Conservation (phyloP, 2,329 filamentous ascomycete genomes). For the Niveomyces coronatus region DNA sequence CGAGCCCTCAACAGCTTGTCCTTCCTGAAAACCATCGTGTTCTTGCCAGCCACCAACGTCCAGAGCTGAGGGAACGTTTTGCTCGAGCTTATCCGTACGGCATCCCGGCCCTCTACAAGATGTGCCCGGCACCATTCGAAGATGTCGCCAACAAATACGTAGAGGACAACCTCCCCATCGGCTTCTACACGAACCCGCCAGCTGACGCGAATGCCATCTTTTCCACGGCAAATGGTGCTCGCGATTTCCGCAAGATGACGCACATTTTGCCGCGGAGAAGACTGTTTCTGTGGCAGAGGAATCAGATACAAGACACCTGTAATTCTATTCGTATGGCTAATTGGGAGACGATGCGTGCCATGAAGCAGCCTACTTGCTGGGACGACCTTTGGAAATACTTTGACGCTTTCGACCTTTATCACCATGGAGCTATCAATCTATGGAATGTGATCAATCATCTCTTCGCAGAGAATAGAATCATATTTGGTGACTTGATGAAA, state of each 20-base stretch:
- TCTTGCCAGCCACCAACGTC: conserved; percentile 16
- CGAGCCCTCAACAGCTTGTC: not conserved
- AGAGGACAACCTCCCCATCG: conserved; percentile 25
- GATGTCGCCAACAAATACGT: conserved; percentile 21
- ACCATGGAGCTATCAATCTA: conserved; percentile 36
- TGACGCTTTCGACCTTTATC: conserved; percentile 37
- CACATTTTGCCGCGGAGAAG: conserved; percentile 20
- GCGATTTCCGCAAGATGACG: conserved; percentile 19
- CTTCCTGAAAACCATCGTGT: conserved; percentile 9
- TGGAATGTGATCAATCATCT: conserved; percentile 35
- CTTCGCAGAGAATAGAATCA: conserved; percentile 28
- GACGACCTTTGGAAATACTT: conserved; percentile 37
- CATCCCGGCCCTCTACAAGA: conserved; percentile 24
- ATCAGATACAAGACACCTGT: conserved; percentile 28
- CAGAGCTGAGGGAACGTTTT: conserved; percentile 18
- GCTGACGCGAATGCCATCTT: conserved; percentile 24
- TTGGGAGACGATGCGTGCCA: conserved; percentile 25
- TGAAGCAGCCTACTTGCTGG: conserved; percentile 23
- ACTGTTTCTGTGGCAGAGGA: conserved; percentile 27
- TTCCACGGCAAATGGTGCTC: conserved; percentile 25
- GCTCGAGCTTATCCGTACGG: conserved; percentile 25
- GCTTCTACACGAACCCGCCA: conserved; percentile 27
- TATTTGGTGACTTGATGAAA: conserved; percentile 18
- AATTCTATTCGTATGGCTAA: conserved; percentile 28
- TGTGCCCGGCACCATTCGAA: conserved; percentile 17